Evolutionary conservation across 2,329 filamentous ascomycete genomes (phyloP), one percentile per base, ranked within the genome.

Genomic region (Neofusicoccum cordaticola): DNA sequence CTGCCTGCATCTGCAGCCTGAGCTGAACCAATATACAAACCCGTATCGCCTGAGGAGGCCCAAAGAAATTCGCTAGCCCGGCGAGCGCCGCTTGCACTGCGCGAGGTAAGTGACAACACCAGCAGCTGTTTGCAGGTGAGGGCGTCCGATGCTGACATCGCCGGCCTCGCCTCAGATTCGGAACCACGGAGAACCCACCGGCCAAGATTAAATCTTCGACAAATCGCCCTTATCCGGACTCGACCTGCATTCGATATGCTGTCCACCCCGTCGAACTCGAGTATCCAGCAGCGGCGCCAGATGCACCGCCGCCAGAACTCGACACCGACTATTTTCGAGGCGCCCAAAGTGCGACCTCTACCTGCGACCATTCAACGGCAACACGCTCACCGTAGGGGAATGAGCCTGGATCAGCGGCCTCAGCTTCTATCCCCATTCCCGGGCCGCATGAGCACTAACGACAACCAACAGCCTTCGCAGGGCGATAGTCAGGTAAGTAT

Each of bases 241-340:
- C 82, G 73, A 84, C 83, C 86, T 86, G 84, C 87, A 84, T 77
- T 84, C 82, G 86, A 83, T 81, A 93, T 93, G 91, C 88, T 93
- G 88, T 90, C 90, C 81, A 88, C 73, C 71, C 78, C 89, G 83
- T 83, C 86, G 77, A 83, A 86, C 75, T 87, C 84, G 81, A 88
- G 84, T 83, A 87, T 92, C 83, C 88, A 91, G 77, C 85, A 85
- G 79, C 88, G 88, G 79, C 86, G 88, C 78, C 86, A 87, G 81
- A 85, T 87, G 80, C 92, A 96, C 82, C 86, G 91, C 78, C 90
- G 93, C 81, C 92, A 96, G 83, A 89, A 91, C 74, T 97, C 93
- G 74, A 94, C 91, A 75, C 91, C 91, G 69, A 86, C 85, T 79
- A 86, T 85, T 77, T 91, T 91, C 80, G 91, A 94, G 77, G 86